Evolutionary conservation across 2,329 filamentous ascomycete species (phyloP).

Genomic region (Stylonectria norvegica): DNA sequence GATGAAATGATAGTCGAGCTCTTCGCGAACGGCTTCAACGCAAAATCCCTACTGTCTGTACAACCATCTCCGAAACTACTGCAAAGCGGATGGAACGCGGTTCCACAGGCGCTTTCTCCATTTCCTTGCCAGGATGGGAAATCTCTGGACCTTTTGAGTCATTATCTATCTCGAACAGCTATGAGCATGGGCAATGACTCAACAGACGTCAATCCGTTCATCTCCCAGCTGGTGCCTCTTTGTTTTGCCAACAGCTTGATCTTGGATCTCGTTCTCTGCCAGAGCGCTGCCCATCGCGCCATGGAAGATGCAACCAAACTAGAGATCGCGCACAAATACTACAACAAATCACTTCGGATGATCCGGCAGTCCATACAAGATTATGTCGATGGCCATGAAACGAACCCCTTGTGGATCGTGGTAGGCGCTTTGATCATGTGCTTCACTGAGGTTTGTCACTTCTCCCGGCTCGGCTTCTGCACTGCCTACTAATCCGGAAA

Average conservation of each 20-base stretch:
- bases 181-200: slow-evolving; percentile 40
- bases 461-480: background rate
- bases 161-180: slow-evolving; percentile 36
- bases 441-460: slow-evolving; percentile 36
- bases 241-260: slow-evolving; percentile 36
- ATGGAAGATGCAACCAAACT: slow-evolving; percentile 6
- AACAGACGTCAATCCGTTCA: slow-evolving; percentile 35
- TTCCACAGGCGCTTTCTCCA: background rate
- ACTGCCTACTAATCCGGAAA: background rate
- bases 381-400: slow-evolving; percentile 15
- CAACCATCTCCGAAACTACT: background rate
- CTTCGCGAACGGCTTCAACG: background rate
- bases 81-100: background rate
- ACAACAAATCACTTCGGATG: slow-evolving; percentile 19
- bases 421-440: slow-evolving; percentile 38
- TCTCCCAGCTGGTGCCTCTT: slow-evolving; percentile 36
- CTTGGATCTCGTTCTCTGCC: slow-evolving; percentile 36
- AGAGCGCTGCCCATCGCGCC: slow-evolving; percentile 28
- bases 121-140: background rate
- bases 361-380: slow-evolving; percentile 21
- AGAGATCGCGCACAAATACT: slow-evolving; percentile 17
- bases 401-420: slow-evolving; percentile 29
- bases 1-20: background rate
- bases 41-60: background rate
- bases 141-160: slow-evolving; percentile 35